Evolutionary conservation across 129 eudicot genomes (phyloP).

Genomic region (Scalesia atractyloides): DNA sequence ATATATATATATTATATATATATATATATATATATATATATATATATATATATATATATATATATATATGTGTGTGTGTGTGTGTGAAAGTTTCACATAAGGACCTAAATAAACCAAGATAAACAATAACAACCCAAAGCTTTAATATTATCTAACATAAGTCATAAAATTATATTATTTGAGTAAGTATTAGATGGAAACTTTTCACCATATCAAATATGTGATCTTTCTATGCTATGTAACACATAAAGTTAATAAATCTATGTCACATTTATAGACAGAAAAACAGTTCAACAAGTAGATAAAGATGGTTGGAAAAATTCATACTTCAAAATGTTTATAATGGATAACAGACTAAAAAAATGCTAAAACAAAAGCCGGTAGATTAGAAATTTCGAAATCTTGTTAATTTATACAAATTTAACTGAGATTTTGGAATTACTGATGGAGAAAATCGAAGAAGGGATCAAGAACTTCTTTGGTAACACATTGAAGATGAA

Average conservation of each 20-base stretch:
- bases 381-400: neutral
- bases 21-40: too few relatives aligned
- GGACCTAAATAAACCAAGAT: too few relatives aligned
- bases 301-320: too few relatives aligned
- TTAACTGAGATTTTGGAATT: constrained; percentile 33
- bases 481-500: constrained; percentile 46
- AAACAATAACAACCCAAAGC: too few relatives aligned
- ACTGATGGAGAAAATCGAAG: constrained; percentile 38
- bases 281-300: neutral
- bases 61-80: too few relatives aligned
- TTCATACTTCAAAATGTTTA: too few relatives aligned
- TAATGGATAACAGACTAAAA: neutral
- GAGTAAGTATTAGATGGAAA: neutral
- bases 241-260: neutral
- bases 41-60: too few relatives aligned
- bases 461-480: constrained; percentile 44
- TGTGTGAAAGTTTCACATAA: too few relatives aligned
- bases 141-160: too few relatives aligned
- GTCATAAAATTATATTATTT: too few relatives aligned
- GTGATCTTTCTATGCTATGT: neutral
- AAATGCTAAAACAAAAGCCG: neutral
- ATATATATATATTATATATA: too few relatives aligned
- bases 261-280: neutral
- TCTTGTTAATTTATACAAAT: neutral
- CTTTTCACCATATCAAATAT: neutral